Conservation (phyloP, 2,329 filamentous ascomycete species). For the Gremmenia infestans region DNA sequence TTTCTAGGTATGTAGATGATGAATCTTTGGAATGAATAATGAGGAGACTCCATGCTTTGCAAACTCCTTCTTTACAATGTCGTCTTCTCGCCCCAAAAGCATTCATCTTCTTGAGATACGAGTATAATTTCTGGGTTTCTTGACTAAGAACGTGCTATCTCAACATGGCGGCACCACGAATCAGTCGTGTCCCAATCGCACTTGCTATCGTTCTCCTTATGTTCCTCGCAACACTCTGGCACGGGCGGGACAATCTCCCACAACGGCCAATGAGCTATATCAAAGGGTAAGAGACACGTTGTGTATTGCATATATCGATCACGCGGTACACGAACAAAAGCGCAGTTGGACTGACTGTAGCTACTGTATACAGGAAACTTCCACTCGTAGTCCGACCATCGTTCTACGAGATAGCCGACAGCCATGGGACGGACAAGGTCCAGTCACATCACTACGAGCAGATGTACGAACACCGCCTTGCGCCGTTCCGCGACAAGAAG, state of each 20-base stretch:
- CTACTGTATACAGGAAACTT: background rate
- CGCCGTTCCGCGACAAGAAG: slow-evolving; percentile 28
- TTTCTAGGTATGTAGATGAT: too few species aligned
- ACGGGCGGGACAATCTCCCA: background rate
- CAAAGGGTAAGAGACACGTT: slow-evolving; percentile 2
- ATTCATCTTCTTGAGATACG: background rate
- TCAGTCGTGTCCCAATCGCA: background rate
- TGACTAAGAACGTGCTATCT: too few species aligned
- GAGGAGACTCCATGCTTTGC: too few species aligned
- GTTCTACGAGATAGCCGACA: slow-evolving; percentile 34
- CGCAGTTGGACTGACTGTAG: background rate
- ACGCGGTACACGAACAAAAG: background rate
- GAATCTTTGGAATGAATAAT: too few species aligned
- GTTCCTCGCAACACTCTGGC: slow-evolving; percentile 1
- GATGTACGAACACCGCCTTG: slow-evolving; percentile 39
- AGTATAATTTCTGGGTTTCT: too few species aligned
- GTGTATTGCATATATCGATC: background rate
- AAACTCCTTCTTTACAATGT: slow-evolving; percentile 34
- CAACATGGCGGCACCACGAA: slow-evolving; percentile 35
- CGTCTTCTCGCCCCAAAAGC: slow-evolving; percentile 33
- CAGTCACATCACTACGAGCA: slow-evolving; percentile 35
- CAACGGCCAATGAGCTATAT: slow-evolving; percentile 3
- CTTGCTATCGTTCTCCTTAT: background rate
- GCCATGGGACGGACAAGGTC: slow-evolving; percentile 38
- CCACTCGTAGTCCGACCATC: slow-evolving; percentile 5